Evolutionary conservation across 1,284 basidiomycete genomes (phyloP), one percentile per base, ranked within the genome.

Genomic region (Cryptococcus neoformans): DNA sequence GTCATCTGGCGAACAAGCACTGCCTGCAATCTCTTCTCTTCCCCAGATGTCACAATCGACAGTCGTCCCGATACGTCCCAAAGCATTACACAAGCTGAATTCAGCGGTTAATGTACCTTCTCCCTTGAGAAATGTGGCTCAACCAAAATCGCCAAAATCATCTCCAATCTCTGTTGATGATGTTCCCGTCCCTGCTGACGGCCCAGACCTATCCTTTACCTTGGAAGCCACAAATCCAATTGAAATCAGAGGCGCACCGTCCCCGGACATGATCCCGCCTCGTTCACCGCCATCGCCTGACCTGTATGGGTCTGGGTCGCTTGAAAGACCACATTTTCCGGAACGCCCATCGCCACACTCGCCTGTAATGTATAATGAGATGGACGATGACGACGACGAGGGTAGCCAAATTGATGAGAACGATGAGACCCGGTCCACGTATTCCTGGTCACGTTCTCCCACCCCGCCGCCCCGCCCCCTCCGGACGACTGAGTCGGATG

Each of bases 401-500:
- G 16, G 37, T 12, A 41, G 21, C 36, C 38, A 51, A 16, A 4
- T 11, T 2, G 49, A 59, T 2, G 60, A 67, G 5, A 47, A 62
- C 2, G 70, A 75, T 28, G 69, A 72, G 42, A 62, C 65, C 8
- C 57, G 67, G 4, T 70, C 72, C 11, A 68, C 17, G 12, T n/a
- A 76, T 11, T 65, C 67, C 41, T 76, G 75, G 75, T 78, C 76
- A 2, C 58, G 65, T 75, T 14, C 69, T 67, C 4, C 72, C 75
- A 2, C 39, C 72, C 64, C 51, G 34, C 46, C 46, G 5, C 60
- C 51, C 52, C 60, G 49, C 65, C 64, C 7, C 57, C 62, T 67
- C 0, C 61, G 63, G 38, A 55, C 66, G 5, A 62, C 60, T 34
- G 46, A 60, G 14, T 67, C 66, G 1, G 46, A 44, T 4, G 56